Base-by-base conservation (phyloP, 805 yeast genomes). In the Kregervanrija delftensis region DNA sequence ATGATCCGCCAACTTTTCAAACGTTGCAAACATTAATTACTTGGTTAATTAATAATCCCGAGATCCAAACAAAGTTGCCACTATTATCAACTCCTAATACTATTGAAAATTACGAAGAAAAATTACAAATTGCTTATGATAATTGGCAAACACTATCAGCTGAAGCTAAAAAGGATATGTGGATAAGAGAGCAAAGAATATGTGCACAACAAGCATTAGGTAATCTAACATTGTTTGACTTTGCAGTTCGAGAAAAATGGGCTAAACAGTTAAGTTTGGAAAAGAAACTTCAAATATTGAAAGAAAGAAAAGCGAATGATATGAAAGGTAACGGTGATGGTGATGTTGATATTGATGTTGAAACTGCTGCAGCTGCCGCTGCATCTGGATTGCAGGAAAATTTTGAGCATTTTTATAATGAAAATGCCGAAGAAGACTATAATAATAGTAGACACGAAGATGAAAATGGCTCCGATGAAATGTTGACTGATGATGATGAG, bases 1-100 rank as follows among this genome's bases (percentile, higher is more conserved):
- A 69, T 43, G 77, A 71, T 44, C 77, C 77, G 1, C 79, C 79
- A 13, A 72, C 76, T 2, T 53, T 61, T 41, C 73, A 71, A 49
- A 71, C 77, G 0, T 68, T 63, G 43, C 61, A 66, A 40, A 58
- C 60, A 12, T 49, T 73, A 30, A 42, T 39, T 13, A 13, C 39
- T 6, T 47, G 51, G 57, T 56, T 57, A 40, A 59, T 30, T 46
- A 34, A 52, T 2, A 52, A 52, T 36, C 42, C 41, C 3, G 52
- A 48, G 36, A n/a, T 55, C 55, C 33, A 58, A 49, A 38, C 44
- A 42, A 58, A 43, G 47, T 47, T 52, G 49, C 61, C 55, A 30
- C 52, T 37, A 40, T 51, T 28, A 28, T 33, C 31, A 33, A 47
- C 10, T 39, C 35, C 31, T 43, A 50, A 11, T 45, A 51, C 33